phyloP scores from a whole-genome alignment of 1,284 basidiomycete genomes.

The Leucoagaricus sp. region DNA sequence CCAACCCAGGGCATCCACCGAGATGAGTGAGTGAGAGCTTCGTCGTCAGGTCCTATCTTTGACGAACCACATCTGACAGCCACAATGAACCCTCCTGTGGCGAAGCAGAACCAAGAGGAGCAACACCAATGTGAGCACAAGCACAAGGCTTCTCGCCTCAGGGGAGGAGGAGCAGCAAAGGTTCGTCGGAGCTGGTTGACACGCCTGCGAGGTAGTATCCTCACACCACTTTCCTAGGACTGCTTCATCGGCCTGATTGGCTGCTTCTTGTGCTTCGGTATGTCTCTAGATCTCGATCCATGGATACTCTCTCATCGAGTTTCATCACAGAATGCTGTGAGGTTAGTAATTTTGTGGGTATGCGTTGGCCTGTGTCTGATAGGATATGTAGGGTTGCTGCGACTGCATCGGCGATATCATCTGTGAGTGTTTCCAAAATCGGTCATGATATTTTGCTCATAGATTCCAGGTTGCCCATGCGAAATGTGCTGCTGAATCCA shows the following conservation, averaged over 20 bases:
- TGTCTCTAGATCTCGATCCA: constrained; percentile 23
- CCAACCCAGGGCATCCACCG: constrained; percentile 51
- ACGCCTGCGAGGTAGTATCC: not conserved
- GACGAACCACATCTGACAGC: constrained; percentile 30
- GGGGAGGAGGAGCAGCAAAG: constrained; percentile 63
- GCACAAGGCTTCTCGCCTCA: constrained; percentile 50
- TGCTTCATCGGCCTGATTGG: constrained; percentile 60
- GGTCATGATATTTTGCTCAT: not conserved
- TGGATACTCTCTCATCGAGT: not conserved
- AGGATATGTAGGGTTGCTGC: constrained; percentile 41
- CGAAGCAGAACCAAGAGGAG: constrained; percentile 28
- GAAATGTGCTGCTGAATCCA: constrained; percentile 46
- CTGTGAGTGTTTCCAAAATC: constrained; percentile 32
- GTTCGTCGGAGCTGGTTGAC: constrained; percentile 29
- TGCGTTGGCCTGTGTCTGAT: not conserved
- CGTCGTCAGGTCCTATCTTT: no score
- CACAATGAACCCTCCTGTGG: constrained; percentile 39
- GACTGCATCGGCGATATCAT: constrained; percentile 48
- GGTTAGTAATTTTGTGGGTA: constrained; percentile 26
- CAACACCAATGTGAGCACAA: constrained; percentile 26
- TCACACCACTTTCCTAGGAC: constrained; percentile 37
- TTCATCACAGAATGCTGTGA: constrained; percentile 50
- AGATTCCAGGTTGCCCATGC: constrained; percentile 47
- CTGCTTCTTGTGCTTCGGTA: constrained; percentile 68
- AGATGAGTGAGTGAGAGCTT: constrained; percentile 64